Evolutionary conservation across 163 green algal genomes (phyloP).

Genomic region (Chlamydomonas reinhardtii): DNA sequence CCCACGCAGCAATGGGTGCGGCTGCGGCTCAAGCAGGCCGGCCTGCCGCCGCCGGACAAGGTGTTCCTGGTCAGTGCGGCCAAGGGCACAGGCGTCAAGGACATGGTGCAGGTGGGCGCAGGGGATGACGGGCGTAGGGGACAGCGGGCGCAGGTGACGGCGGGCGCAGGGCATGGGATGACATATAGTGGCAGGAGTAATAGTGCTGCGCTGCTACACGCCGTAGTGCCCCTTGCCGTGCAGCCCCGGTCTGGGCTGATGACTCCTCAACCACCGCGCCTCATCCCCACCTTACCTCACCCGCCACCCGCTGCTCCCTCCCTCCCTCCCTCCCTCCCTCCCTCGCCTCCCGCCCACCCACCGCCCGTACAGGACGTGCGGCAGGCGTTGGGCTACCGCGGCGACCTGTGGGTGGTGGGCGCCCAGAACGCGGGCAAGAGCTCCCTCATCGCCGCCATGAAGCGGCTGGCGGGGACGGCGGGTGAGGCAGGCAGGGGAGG

Average conservation of each 20-base stretch:
- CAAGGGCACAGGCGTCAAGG: slow-evolving; percentile 78
- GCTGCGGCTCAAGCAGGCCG: slow-evolving; percentile 76
- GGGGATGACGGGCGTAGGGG: too few species aligned
- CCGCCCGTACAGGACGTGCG: slow-evolving; percentile 20
- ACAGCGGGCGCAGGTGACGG: too few species aligned
- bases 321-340: too few species aligned
- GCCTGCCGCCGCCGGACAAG: slow-evolving; percentile 79
- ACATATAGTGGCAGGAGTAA: too few species aligned
- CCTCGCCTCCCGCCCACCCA: background rate
- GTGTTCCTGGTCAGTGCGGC: slow-evolving; percentile 86
- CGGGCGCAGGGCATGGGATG: too few species aligned
- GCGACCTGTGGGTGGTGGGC: slow-evolving; percentile 94
- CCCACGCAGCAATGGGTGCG: slow-evolving; percentile 73
- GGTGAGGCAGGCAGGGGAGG: slow-evolving; percentile 26
- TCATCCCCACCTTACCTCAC: too few species aligned
- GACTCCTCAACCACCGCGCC: too few species aligned
- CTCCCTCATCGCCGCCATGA: slow-evolving; percentile 95
- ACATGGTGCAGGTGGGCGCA: slow-evolving; percentile 69
- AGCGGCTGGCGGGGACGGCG: slow-evolving; percentile 65
- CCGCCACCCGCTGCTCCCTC: too few species aligned
- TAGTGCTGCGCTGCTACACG: too few species aligned
- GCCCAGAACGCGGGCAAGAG: slow-evolving; percentile 95
- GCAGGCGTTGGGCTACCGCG: slow-evolving; percentile 64
- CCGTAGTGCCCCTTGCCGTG: too few species aligned
- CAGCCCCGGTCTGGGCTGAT: too few species aligned